Evolutionary conservation across 495 filamentous ascomycete species (phyloP), one percentile per base, ranked within the genome.

Genomic region (Patellaria atrata): DNA sequence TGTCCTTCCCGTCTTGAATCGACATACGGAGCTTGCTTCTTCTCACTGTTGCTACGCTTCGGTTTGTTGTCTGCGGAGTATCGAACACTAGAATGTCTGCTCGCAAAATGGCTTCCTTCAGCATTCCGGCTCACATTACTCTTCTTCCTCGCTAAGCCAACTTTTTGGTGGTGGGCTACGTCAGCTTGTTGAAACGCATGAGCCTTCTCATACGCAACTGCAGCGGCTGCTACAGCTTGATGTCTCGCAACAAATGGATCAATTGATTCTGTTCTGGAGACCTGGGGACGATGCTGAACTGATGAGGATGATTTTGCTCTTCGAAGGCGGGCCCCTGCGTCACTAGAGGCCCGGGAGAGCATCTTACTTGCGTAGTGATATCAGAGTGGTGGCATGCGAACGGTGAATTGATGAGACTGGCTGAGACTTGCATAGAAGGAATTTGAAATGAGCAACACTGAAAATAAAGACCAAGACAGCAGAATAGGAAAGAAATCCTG

Each of bases 181-280:
- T 35, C 38, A 12, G 35, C 22, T 20, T 20, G 11, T 7, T 36
- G 40, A 6, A 24, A 4, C 10, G 8, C 48, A 17, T 43, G 45
- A 10, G 53, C 52, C 19, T 48, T 40, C n/a, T 40, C 32, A 34
- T 42, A 58, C 3, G 55, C 55, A 33, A 51, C 44, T 6, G 52
- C 30, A 6, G 55, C 55, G 9, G 55, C 55, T 8, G 40, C 45
- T 30, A 56, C 33, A 11, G 55, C 55, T 18, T 58, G 51, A 17
- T 53, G 39, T 22, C 49, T 43, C 5, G 48, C 38, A 3, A 54
- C 40, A 12, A 45, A 44, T 8, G 51, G 53, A 37, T 56, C 51
- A 22, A 47, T 23, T 0, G 30, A 27, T 24, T 43, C 37, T 2
- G 38, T 44, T 1, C 36, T 17, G 4, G 40, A 18, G 3, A 30